Evolutionary conservation across 1,139 yeast genomes (phyloP), one percentile per base, ranked within the genome.

Genomic region (Yamadazyma membranifaciens): DNA sequence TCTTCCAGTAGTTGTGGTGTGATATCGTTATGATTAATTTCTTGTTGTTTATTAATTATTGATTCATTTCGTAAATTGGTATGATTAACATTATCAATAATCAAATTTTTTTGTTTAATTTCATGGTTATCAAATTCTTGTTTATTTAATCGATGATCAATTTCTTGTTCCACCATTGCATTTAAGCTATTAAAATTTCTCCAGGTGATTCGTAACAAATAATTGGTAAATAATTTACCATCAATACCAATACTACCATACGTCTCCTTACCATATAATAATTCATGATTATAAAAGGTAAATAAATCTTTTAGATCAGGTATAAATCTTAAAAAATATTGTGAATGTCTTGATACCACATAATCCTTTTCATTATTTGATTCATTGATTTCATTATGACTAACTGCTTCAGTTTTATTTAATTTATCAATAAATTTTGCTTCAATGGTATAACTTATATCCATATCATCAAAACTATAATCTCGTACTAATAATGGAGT

Each of bases 401-500:
- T 60, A 2, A 70, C 50, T 1, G 68, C 60, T 20, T 54, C 56
- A 37, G 54, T 52, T 15, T 55, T 54, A 44, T 63, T 58, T 33
- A 62, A 41, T 44, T 67, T 65, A 45, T 72, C 76, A 37, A 72
- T 71, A 44, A 72, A 65, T 38, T 64, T 57, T 49, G 71, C 69
- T 51, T 73, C 77, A 15, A 73, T 69, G 2, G 74, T 60, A 45
- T 73, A 73, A 31, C 68, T 60, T 16, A 72, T 57, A 51, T 74
- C 67, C 26, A 67, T 56, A 44, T 69, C 69, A 9, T 69, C 75
- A 47, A 69, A 69, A 9, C 67, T 49, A 46, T 69, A 66, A 49
- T 73, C 78, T 40, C 60, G 62, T 10, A 75, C 68, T 33, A 68
- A 51, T 9, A 72, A 49, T 2, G 78, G 78, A 1, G 76, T 67